phyloP scores from a whole-genome alignment of 192 early-diverging fungal species.

The Spizellomyces punctatus region DNA sequence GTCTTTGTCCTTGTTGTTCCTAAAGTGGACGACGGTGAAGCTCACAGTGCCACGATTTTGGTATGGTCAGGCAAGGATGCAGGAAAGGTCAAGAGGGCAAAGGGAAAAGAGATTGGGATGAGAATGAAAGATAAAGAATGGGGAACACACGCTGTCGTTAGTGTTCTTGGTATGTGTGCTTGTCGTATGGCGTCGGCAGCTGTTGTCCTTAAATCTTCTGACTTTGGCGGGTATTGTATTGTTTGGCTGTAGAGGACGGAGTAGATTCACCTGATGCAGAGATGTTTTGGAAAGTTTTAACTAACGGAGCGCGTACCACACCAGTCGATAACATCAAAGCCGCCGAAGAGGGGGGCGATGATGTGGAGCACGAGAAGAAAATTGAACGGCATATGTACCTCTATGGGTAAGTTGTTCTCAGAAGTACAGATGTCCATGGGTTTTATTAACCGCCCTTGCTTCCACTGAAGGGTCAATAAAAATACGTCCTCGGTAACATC shows the following conservation, averaged over 20 bases:
- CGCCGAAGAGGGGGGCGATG: conserved; percentile 16
- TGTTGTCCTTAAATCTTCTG: background rate
- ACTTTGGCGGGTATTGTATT: too few relatives aligned
- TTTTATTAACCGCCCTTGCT: too few relatives aligned
- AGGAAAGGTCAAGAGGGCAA: conserved; percentile 33
- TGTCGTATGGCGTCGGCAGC: too few relatives aligned
- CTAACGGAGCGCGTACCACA: background rate
- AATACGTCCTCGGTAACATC: background rate
- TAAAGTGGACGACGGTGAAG: conserved; percentile 1
- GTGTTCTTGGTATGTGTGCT: conserved; percentile 17
- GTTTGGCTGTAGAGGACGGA: too few relatives aligned
- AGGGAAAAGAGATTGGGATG: conserved; percentile 33
- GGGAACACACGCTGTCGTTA: conserved; percentile 35
- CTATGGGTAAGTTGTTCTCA: conserved; percentile 16
- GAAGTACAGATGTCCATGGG: too few relatives aligned
- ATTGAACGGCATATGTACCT: conserved; percentile 23
- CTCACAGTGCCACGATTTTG: conserved; percentile 19
- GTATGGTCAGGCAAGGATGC: conserved; percentile 28
- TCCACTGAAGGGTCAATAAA: background rate
- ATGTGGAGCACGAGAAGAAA: conserved; percentile 20
- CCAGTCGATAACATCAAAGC: background rate
- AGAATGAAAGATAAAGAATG: conserved; percentile 39
- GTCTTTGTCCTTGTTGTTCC: conserved; percentile 34
- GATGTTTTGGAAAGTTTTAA: conserved; percentile 11
- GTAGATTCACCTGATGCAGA: background rate